phyloP scores from a whole-genome alignment of 768 basidiomycete genomes.

The Jaapia argillacea region DNA sequence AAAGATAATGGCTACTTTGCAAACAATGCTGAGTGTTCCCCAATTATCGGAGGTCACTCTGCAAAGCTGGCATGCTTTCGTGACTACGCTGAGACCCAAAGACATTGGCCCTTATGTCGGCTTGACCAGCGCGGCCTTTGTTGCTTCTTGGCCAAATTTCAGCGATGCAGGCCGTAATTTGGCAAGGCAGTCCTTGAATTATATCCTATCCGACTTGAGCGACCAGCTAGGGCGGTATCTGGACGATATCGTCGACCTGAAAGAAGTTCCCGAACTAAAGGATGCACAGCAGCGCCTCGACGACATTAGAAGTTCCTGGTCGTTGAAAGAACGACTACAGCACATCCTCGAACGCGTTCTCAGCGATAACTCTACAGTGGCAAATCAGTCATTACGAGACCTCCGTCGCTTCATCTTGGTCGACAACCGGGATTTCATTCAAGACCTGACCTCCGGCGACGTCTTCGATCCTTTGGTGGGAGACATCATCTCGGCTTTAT shows the following conservation, averaged over 20 bases:
- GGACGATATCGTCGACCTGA: conserved; percentile 74
- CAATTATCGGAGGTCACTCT: conserved; percentile 75
- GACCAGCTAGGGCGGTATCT: conserved; percentile 43
- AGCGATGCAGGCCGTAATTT: conserved; percentile 36
- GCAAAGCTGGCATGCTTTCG: conserved; percentile 69
- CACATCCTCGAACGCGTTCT: conserved; percentile 64
- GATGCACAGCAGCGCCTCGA: conserved; percentile 32
- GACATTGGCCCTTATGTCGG: conserved; percentile 84
- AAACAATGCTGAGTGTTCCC: conserved; percentile 71
- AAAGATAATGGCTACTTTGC: conserved; percentile 93
- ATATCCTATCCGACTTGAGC: conserved; percentile 59
- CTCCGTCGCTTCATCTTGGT: conserved; percentile 53
- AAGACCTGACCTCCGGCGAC: conserved; percentile 69
- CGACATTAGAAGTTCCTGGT: conserved; percentile 35
- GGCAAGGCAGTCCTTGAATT: conserved; percentile 52
- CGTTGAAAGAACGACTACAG: conserved; percentile 43
- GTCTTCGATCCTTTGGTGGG: conserved; percentile 74
- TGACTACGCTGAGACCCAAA: conserved; percentile 49
- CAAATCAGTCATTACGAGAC: conserved; percentile 64
- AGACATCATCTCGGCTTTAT: conserved; percentile 52
- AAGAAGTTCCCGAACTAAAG: conserved; percentile 55
- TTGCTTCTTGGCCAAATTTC: conserved; percentile 67
- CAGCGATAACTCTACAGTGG: conserved; percentile 76
- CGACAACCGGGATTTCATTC: conserved; percentile 42
- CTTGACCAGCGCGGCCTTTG: conserved; percentile 76